These are phyloP conservation scores for Clonostachys rosea DNA, from an alignment of 2,329 filamentous ascomycete species.

Conservation along the genomic window DNA sequence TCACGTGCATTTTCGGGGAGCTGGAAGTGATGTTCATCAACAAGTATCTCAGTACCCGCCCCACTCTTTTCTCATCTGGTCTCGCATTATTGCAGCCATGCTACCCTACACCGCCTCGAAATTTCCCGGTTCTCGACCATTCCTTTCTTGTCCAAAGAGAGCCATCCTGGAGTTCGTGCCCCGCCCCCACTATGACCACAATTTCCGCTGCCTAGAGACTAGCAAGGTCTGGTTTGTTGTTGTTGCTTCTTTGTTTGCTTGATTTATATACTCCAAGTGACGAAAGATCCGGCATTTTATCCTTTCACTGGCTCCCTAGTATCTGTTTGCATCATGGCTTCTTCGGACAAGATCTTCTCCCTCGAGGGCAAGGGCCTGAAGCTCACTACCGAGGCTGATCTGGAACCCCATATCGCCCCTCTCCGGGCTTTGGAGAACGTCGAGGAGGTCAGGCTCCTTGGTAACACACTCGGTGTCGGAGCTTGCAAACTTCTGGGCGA, in stretches of 20 bases:
- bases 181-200: conserved; percentile 19
- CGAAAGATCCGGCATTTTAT: not conserved
- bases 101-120: not conserved
- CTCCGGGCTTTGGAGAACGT: conserved; percentile 69
- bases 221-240: too few species aligned
- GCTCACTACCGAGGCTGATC: conserved; percentile 82
- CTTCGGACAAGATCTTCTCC: conserved; percentile 66
- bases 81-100: not conserved
- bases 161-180: conserved; percentile 7
- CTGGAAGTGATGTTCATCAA: not conserved
- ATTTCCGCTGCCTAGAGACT: not conserved
- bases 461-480: conserved; percentile 88
- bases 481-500: conserved; percentile 83
- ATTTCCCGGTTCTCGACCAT: not conserved
- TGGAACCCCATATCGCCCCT: conserved; percentile 76
- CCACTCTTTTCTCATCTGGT: not conserved
- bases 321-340: conserved; percentile 15
- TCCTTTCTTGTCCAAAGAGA: not conserved
- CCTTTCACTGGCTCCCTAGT: conserved; percentile 2
- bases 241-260: not conserved
- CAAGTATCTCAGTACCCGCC: not conserved
- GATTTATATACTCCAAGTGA: not conserved
- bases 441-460: conserved; percentile 80
- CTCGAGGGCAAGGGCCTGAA: conserved; percentile 90
- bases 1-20: not conserved